Conservation (phyloP, 345 rosid species). For the Iberis pinnata region DNA sequence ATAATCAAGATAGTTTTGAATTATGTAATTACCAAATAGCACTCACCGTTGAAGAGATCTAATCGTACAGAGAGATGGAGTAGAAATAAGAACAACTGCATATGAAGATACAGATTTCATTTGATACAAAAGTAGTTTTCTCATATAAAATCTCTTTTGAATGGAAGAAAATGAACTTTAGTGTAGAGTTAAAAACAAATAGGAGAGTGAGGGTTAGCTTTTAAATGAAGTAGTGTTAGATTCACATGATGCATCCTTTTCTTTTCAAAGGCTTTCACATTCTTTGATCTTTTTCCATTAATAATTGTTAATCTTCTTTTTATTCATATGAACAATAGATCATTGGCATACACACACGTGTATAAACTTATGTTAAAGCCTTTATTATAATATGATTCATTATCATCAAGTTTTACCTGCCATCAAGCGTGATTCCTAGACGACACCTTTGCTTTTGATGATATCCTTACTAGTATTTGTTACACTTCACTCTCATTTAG, state of each 20-base stretch:
- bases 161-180: neutral
- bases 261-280: constrained; percentile 30
- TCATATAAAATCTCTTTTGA: neutral
- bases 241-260: constrained; percentile 28
- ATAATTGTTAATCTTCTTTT: constrained; percentile 16
- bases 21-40: neutral
- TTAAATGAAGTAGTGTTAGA: constrained; percentile 21
- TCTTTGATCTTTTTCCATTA: constrained; percentile 25
- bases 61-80: constrained; percentile 22
- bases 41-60: constrained; percentile 21
- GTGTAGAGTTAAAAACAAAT: constrained; percentile 10
- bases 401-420: constrained; percentile 15
- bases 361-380: neutral
- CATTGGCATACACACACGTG: neutral
- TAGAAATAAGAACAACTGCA: constrained; percentile 16
- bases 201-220: constrained; percentile 11
- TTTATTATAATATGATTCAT: too few species aligned
- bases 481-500: constrained; percentile 14
- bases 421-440: constrained; percentile 22
- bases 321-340: constrained; percentile 4
- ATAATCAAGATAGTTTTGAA: too few species aligned
- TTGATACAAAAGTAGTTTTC: neutral
- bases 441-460: constrained; percentile 25
- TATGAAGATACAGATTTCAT: constrained; percentile 17
- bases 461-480: constrained; percentile 16